phyloP scores from a whole-genome alignment of 2,329 filamentous ascomycete genomes.

The Sordariomycetes sp. region DNA sequence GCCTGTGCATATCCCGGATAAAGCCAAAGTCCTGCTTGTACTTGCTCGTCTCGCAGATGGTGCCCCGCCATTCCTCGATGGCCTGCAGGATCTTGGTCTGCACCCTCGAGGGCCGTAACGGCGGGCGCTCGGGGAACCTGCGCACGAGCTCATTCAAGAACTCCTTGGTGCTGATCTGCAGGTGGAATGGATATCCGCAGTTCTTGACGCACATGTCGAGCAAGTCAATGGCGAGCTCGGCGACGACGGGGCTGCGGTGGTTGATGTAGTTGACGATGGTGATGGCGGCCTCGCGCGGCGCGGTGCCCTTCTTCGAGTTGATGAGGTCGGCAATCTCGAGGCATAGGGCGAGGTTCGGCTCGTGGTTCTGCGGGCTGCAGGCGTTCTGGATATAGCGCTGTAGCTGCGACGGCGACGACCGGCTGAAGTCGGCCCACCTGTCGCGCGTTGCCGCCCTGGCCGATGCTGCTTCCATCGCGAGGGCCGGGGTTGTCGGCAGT shows the following conservation, averaged over 20 bases:
- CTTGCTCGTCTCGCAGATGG: slow-evolving; percentile 93
- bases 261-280: slow-evolving; percentile 92
- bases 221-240: slow-evolving; percentile 76
- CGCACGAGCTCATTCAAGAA: slow-evolving; percentile 97
- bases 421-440: slow-evolving; percentile 74
- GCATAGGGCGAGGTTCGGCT: slow-evolving; percentile 91
- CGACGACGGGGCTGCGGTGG: slow-evolving; percentile 91
- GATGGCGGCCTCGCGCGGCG: slow-evolving; percentile 87
- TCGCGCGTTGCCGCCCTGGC: slow-evolving; percentile 91
- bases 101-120: slow-evolving; percentile 71
- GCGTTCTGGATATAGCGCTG: slow-evolving; percentile 94
- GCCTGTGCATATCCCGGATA: slow-evolving; percentile 91
- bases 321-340: slow-evolving; percentile 94
- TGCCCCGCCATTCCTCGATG: slow-evolving; percentile 96
- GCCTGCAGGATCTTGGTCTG: slow-evolving; percentile 88
- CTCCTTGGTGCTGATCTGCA: slow-evolving; percentile 97
- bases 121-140: slow-evolving; percentile 86
- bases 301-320: slow-evolving; percentile 93
- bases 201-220: slow-evolving; percentile 99
- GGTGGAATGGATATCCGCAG: slow-evolving; percentile 96
- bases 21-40: slow-evolving; percentile 97
- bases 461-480: slow-evolving; percentile 80
- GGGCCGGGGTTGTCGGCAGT: not conserved
- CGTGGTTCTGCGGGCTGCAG: slow-evolving; percentile 94
- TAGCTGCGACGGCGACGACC: slow-evolving; percentile 70